Evolutionary conservation across 2,329 filamentous ascomycete species (phyloP).

Genomic region (Xylaria arbuscula): DNA sequence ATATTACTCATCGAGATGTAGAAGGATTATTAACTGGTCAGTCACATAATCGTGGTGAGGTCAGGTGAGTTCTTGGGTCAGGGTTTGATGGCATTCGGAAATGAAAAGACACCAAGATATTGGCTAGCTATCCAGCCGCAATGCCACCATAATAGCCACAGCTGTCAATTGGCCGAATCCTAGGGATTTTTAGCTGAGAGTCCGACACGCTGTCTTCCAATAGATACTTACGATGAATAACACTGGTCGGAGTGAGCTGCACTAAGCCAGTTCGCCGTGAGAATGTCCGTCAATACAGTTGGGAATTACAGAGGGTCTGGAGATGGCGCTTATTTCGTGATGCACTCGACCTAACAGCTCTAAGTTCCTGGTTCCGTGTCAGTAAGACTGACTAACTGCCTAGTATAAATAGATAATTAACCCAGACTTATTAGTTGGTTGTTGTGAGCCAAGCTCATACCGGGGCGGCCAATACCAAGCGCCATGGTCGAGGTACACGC

Average conservation of each 20-base stretch:
- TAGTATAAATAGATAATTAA: neutral
- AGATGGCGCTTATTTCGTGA: conserved; percentile 33
- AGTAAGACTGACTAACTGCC: neutral
- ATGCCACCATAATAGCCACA: conserved; percentile 11
- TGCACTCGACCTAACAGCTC: conserved; percentile 35
- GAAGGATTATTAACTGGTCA: conserved; percentile 1
- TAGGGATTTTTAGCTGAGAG: conserved; percentile 22
- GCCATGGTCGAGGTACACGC: conserved; percentile 34
- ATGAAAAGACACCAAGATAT: conserved; percentile 22
- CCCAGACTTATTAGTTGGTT: neutral
- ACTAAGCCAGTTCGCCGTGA: conserved; percentile 2
- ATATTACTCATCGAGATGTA: neutral
- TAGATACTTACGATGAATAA: conserved; percentile 18
- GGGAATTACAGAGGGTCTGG: conserved; percentile 5
- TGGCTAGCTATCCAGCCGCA: conserved; percentile 1
- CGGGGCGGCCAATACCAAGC: conserved; percentile 34
- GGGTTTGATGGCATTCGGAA: conserved; percentile 5
- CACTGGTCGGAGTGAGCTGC: conserved; percentile 16
- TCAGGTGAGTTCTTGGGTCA: neutral
- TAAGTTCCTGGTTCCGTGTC: conserved; percentile 12
- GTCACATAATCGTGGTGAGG: conserved; percentile 18
- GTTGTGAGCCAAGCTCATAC: neutral
- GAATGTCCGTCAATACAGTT: neutral
- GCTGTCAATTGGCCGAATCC: conserved; percentile 26
- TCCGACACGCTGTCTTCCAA: conserved; percentile 11